phyloP scores from a whole-genome alignment of 2,329 filamentous ascomycete species.

The Botrytis squamosa region DNA sequence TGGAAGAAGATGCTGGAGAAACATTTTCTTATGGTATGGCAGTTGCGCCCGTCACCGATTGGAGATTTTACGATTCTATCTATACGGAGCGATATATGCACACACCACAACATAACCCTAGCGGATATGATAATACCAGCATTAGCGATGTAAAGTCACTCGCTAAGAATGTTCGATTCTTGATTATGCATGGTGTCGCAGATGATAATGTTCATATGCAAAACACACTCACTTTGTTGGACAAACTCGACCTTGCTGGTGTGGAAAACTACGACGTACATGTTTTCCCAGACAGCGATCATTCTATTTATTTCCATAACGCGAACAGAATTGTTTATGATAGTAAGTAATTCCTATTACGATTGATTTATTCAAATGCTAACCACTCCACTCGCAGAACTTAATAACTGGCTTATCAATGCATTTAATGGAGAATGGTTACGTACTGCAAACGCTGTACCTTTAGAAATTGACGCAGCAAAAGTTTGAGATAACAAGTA shows the following conservation, averaged over 20 bases:
- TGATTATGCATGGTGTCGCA: slow-evolving; percentile 93
- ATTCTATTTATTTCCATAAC: slow-evolving; percentile 92
- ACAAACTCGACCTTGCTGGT: slow-evolving; percentile 76
- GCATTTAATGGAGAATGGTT: slow-evolving; percentile 98
- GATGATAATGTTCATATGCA: slow-evolving; percentile 99
- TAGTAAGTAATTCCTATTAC: slow-evolving; percentile 58
- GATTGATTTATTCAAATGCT: slow-evolving; percentile 32
- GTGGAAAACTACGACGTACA: slow-evolving; percentile 96
- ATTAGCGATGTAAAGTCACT: slow-evolving; percentile 75
- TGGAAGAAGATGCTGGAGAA: slow-evolving; percentile 83
- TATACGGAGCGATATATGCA: slow-evolving; percentile 99
- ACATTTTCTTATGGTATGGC: slow-evolving; percentile 98
- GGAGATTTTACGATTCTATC: slow-evolving; percentile 91
- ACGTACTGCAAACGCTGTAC: slow-evolving; percentile 39
- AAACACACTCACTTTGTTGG: slow-evolving; percentile 83
- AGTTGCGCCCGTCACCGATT: slow-evolving; percentile 97
- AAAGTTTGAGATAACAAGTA: slow-evolving; percentile 4
- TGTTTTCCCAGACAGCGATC: slow-evolving; percentile 94
- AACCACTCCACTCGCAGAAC: slow-evolving; percentile 52
- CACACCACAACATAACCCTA: slow-evolving; percentile 77
- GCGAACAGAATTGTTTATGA: slow-evolving; percentile 90
- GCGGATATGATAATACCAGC: slow-evolving; percentile 73
- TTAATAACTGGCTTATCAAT: slow-evolving; percentile 90
- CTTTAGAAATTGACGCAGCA: slow-evolving; percentile 34
- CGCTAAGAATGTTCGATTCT: slow-evolving; percentile 75